phyloP scores from a whole-genome alignment of 495 filamentous ascomycete genomes.

The Aspergillus bridgeri region DNA sequence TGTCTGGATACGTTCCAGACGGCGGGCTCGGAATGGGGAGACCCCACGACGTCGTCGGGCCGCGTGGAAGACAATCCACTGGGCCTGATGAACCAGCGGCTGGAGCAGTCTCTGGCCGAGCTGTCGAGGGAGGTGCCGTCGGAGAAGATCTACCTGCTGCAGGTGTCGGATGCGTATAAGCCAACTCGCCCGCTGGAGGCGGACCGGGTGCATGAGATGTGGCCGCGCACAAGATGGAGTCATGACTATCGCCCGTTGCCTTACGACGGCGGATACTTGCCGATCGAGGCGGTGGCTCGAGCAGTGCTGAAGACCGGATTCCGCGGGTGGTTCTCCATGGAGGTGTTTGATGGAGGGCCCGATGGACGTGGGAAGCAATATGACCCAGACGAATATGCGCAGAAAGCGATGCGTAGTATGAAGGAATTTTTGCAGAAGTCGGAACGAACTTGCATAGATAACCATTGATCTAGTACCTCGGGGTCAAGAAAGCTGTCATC shows the following conservation, averaged over 20 bases:
- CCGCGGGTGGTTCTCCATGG: constrained; percentile 67
- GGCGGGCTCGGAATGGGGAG: constrained; percentile 70
- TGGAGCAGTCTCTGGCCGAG: constrained; percentile 49
- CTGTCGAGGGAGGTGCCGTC: constrained; percentile 55
- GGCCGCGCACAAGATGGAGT: constrained; percentile 68
- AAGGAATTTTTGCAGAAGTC: constrained; percentile 50
- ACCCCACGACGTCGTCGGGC: constrained; percentile 66
- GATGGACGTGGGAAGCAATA: constrained; percentile 57
- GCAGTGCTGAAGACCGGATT: constrained; percentile 72
- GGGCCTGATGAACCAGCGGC: constrained; percentile 47
- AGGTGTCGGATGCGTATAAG: constrained; percentile 78
- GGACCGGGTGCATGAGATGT: constrained; percentile 41
- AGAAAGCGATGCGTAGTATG: constrained; percentile 56
- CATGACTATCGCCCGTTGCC: constrained; percentile 67
- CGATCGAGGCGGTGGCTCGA: constrained; percentile 59
- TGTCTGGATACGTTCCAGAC: constrained; percentile 85
- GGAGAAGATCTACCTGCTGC: constrained; percentile 73
- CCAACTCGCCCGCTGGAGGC: constrained; percentile 48
- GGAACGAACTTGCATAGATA: constrained; percentile 7
- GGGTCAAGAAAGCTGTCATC: background rate
- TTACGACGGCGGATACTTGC: constrained; percentile 70
- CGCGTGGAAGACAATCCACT: constrained; percentile 41
- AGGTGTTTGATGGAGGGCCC: constrained; percentile 69
- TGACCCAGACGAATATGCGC: constrained; percentile 56
- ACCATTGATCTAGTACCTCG: background rate